Base-by-base conservation (phyloP, 768 basidiomycete species). In the Tricholoma matsutake region DNA sequence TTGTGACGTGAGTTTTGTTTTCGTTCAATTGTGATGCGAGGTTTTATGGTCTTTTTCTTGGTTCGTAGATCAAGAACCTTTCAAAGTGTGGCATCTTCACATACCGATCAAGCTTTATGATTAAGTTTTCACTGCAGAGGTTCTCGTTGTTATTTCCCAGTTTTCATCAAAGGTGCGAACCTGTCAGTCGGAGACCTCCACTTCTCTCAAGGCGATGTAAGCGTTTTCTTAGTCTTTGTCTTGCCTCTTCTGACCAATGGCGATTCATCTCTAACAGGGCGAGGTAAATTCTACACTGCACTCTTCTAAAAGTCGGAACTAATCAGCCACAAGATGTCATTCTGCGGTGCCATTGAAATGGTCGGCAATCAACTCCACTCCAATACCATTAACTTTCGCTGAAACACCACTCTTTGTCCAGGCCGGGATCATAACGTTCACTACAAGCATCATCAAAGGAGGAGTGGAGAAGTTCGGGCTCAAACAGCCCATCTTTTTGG, bases 301-400 rank as follows among this genome's bases (percentile, higher is more conserved):
- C 6, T 4, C 14, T 29, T 29, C 16, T 28, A 18, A 20, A 20
- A 52, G 8, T 20, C 22, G n/a, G 34, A 52, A 32, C 28, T 34
- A 18, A 37, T 34, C 5, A 7, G 32, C 32, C 34, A 57, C 8
- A 31, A 88, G 84, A 78, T 89, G 63, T 83, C 86, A 0, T 90
- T 90, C 76, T 90, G 88, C 45, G 89, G 88, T 29, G 89, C 89
- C 3, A 90, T 90, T 58, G 88, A 91, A 69, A 90, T 90, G 88
- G 85, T 83, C 32, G 13, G 71, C 59, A 20, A 43, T 4, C 16
- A 32, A 20, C 57, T 25, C 32, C 8, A 31, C 11, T 41, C 9
- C 39, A 39, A 14, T 16, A 4, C 14, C 13, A 14, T 11, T 14
- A 37, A 20, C 37, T 29, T 39, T 43, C 37, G 22, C 18, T 18